A percentile compares a stretch with the other conserved stretches of the same genome.
phyloP scores from a whole-genome alignment of 371 early-diverging fungal genomes.

The Mortierella sp. region DNA sequence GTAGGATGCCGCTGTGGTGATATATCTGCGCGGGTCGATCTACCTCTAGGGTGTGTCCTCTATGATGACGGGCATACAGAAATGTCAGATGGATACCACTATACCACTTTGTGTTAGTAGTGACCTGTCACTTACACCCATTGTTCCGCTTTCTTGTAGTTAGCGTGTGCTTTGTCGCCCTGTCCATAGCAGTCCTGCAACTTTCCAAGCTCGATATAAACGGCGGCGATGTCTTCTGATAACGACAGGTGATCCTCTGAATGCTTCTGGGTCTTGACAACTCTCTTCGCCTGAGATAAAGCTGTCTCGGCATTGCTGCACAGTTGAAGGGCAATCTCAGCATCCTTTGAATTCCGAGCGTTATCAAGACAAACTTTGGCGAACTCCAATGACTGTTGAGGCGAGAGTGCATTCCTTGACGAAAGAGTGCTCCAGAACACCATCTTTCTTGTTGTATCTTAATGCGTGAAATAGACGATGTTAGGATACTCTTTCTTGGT shows the following conservation, averaged over 20 bases:
- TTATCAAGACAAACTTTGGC: background rate
- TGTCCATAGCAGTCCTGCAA: background rate
- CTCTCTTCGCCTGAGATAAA: background rate
- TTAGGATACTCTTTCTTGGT: too few relatives aligned
- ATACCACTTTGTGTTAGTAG: background rate
- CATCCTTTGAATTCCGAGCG: background rate
- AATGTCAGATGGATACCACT: too few relatives aligned
- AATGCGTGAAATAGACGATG: too few relatives aligned
- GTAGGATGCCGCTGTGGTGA: background rate
- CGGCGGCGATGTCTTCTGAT: background rate
- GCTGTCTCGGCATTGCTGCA: background rate
- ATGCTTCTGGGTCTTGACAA: background rate
- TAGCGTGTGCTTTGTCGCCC: background rate
- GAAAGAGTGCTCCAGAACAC: background rate
- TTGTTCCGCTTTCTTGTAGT: background rate
- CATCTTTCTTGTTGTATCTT: background rate
- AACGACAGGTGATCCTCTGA: background rate
- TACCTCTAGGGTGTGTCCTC: background rate
- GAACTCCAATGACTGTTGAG: background rate
- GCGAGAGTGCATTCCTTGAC: background rate
- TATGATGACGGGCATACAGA: background rate
- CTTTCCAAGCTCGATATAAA: background rate
- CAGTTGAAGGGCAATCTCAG: background rate
- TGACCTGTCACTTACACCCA: background rate
- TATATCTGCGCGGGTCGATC: background rate